These are phyloP conservation scores for Curvularia spicifera DNA, from an alignment of 2,329 filamentous ascomycete genomes.

Conservation along the genomic window DNA sequence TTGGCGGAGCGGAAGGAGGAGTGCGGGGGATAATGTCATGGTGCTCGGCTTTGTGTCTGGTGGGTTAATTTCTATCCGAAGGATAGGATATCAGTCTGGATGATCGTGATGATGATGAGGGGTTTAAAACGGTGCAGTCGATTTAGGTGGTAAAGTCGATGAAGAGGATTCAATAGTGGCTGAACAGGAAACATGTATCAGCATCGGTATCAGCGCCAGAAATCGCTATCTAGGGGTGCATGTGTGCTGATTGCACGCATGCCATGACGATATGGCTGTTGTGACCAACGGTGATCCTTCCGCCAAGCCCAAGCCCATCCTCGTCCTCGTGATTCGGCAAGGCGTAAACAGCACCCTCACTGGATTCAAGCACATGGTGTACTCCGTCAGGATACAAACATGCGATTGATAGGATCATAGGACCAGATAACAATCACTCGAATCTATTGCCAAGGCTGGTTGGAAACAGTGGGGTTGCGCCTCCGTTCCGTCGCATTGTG, in stretches of 20 bases:
- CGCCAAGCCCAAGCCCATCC: neutral
- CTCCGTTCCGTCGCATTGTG: neutral
- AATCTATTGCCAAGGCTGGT: conserved; percentile 5
- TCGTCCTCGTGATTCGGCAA: neutral
- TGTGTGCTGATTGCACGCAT: neutral
- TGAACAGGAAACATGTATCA: neutral
- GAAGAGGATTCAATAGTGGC: neutral
- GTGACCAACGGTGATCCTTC: neutral
- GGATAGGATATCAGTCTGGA: too few relatives aligned
- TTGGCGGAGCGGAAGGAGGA: neutral
- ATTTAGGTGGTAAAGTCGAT: neutral
- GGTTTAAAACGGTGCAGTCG: neutral
- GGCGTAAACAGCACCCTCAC: neutral
- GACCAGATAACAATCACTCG: neutral
- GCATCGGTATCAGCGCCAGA: neutral
- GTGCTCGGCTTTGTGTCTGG: neutral
- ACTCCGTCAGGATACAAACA: neutral
- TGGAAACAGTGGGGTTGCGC: conserved; percentile 5
- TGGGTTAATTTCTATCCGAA: too few relatives aligned
- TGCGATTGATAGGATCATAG: conserved; percentile 1
- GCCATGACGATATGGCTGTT: neutral
- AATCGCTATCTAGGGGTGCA: neutral
- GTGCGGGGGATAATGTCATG: neutral
- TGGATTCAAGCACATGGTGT: neutral
- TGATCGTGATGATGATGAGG: neutral